These are phyloP conservation scores for Tricholoma furcatifolium DNA, from an alignment of 768 basidiomycete genomes.

Conservation along the genomic window DNA sequence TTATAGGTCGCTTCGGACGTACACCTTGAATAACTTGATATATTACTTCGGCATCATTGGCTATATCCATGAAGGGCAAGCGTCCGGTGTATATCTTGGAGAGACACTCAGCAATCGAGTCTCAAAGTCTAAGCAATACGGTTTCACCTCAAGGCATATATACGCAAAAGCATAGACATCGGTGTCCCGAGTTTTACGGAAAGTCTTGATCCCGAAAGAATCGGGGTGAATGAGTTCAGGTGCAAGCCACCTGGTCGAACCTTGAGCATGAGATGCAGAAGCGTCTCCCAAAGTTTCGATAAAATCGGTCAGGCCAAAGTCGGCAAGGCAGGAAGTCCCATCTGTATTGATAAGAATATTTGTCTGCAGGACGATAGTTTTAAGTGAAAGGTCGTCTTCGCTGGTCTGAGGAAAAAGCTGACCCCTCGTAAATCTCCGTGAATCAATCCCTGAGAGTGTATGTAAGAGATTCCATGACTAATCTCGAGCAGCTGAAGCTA, in stretches of 20 bases:
- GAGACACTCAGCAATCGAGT: not conserved
- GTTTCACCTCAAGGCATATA: conserved; percentile 13
- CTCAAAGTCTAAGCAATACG: not conserved
- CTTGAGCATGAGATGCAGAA: conserved; percentile 14
- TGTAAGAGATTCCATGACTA: conserved; percentile 13
- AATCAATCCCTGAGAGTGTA: conserved; percentile 13
- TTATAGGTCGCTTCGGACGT: conserved; percentile 6
- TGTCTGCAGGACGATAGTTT: conserved; percentile 1
- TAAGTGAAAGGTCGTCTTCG: not conserved
- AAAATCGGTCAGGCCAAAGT: conserved; percentile 18
- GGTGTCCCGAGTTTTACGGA: conserved; percentile 13
- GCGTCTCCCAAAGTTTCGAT: conserved; percentile 10
- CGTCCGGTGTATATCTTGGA: conserved; percentile 14
- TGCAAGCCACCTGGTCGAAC: conserved; percentile 16
- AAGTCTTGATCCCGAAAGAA: conserved; percentile 11
- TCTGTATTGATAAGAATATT: conserved; percentile 16
- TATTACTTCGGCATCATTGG: conserved; percentile 17
- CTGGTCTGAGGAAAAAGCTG: not conserved
- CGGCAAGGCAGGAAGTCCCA: conserved; percentile 16
- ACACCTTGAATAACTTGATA: conserved; percentile 17
- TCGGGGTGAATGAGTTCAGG: conserved; percentile 17
- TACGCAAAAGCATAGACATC: conserved; percentile 17
- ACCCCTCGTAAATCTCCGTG: conserved; percentile 17
- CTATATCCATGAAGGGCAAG: conserved; percentile 15
- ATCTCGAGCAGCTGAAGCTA: conserved; percentile 10